A percentile compares a stretch with the other conserved stretches of the same genome.
phyloP scores from a whole-genome alignment of 257 asterid genomes.

The Rehmannia glutinosa region DNA sequence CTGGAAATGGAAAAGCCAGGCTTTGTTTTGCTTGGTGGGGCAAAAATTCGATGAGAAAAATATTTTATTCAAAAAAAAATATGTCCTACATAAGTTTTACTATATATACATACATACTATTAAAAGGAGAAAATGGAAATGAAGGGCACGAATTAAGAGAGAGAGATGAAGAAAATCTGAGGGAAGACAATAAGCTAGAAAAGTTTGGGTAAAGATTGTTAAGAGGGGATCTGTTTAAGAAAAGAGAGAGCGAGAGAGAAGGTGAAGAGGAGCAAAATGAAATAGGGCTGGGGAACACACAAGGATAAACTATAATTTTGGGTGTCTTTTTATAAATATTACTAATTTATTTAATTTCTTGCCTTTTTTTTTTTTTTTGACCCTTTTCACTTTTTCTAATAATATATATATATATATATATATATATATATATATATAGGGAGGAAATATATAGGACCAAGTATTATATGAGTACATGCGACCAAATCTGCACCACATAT shows the following conservation, averaged over 20 bases:
- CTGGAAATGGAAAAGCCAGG: slow-evolving; percentile 20
- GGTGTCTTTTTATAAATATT: not conserved
- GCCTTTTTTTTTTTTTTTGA: too few species aligned
- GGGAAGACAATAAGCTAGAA: not conserved
- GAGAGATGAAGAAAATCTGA: not conserved
- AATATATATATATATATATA: too few species aligned
- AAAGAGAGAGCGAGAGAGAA: not conserved
- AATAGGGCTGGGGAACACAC: not conserved
- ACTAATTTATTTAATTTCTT: not conserved
- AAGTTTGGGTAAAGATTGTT: not conserved
- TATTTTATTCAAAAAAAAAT: not conserved
- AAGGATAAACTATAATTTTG: not conserved
- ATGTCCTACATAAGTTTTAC: not conserved
- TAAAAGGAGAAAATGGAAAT: not conserved
- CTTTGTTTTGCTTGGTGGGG: slow-evolving; percentile 16
- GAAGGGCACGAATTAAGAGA: slow-evolving; percentile 17
- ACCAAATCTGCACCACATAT: too few species aligned
- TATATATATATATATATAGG: too few species aligned
- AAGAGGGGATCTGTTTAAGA: not conserved
- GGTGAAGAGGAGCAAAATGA: not conserved
- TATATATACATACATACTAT: not conserved
- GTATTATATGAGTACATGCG: too few species aligned
- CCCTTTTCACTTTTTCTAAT: too few species aligned
- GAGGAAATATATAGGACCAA: too few species aligned
- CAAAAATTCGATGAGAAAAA: slow-evolving; percentile 15